Percentiles rank a stretch among this genome's conserved stretches.
phyloP scores from a whole-genome alignment of 164 flowering plant species.

The Aristolochia contorta region DNA sequence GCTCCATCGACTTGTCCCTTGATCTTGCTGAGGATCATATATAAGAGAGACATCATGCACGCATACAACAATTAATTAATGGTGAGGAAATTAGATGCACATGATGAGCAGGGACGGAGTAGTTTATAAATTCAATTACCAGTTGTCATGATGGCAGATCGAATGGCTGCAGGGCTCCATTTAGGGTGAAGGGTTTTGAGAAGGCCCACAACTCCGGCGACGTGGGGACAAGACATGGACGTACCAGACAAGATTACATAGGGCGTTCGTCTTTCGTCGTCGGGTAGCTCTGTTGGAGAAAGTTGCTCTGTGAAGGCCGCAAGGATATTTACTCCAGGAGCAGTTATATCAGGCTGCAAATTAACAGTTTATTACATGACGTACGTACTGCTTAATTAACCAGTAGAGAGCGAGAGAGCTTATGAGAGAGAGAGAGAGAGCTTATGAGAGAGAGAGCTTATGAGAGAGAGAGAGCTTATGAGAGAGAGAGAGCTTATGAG shows the following conservation, averaged over 20 bases:
- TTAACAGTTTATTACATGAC: too few species aligned
- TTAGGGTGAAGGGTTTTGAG: conserved; percentile 32
- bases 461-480: too few species aligned
- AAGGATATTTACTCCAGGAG: conserved; percentile 64
- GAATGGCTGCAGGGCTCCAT: conserved; percentile 73
- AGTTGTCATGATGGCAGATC: conserved; percentile 73
- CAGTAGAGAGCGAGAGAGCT: too few species aligned
- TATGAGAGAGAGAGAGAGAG: too few species aligned
- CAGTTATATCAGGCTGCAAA: conserved; percentile 71
- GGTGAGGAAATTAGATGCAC: too few species aligned
- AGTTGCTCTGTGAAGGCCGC: conserved; percentile 57
- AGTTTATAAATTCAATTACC: too few species aligned
- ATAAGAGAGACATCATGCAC: too few species aligned
- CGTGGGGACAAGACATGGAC: conserved; percentile 88
- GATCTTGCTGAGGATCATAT: conserved; percentile 56
- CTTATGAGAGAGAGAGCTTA: too few species aligned
- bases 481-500: too few species aligned
- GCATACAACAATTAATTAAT: too few species aligned
- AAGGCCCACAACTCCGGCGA: conserved; percentile 63
- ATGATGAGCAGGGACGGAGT: too few species aligned
- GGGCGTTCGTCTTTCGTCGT: conserved; percentile 32
- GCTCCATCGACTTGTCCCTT: conserved; percentile 20
- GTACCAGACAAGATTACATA: conserved; percentile 61
- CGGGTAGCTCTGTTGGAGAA: conserved; percentile 36
- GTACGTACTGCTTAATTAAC: too few species aligned